Evolutionary conservation across 768 basidiomycete species (phyloP), one percentile per base, ranked within the genome.

Genomic region (Russula abietina): DNA sequence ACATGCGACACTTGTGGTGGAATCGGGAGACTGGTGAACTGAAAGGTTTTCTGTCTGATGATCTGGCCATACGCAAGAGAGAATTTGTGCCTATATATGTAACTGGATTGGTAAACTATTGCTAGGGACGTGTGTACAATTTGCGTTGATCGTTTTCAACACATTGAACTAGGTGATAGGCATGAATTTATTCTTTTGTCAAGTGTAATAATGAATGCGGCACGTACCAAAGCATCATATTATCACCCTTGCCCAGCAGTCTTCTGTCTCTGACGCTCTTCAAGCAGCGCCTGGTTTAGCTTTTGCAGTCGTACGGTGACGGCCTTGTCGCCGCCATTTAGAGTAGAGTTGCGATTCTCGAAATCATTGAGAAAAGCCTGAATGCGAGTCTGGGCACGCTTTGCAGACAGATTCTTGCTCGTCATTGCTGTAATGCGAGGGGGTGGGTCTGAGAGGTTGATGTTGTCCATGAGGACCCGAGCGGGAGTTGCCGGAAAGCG

Each of bases 1-100:
- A 74, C 71, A 41, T 92, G 90, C 72, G 72, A 72, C 1, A 73
- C 75, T 5, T 92, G 91, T 74, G 74, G 76, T 12, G 90, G 91
- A 9, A 68, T 85, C 19, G 89, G 89, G 33, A 77, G 89, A 70
- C 22, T 61, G 48, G 16, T 65, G 24, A 60, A 60, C 45, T 64
- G 45, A 41, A 64, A 0, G 46, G 26, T 8, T 55, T 17, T 55
- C 26, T 28, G 39, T 55, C 17, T 55, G 24, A 39, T 19, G 24
- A 26, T 55, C 16, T 55, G 26, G 17, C n/a, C 16, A 28, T 55
- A 41, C 19, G 7, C 24, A 24, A 39, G 38, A 55, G 36, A 30
- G 17, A 45, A 22, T 19, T 41, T 41, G 24, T 32, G 52, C 12
- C 11, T 30, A 26, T 45, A 45, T 22, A 11, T 28, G n/a, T 43